Evolutionary conservation across 2,329 filamentous ascomycete genomes (phyloP).

Genomic region (Nothopassalora personata): DNA sequence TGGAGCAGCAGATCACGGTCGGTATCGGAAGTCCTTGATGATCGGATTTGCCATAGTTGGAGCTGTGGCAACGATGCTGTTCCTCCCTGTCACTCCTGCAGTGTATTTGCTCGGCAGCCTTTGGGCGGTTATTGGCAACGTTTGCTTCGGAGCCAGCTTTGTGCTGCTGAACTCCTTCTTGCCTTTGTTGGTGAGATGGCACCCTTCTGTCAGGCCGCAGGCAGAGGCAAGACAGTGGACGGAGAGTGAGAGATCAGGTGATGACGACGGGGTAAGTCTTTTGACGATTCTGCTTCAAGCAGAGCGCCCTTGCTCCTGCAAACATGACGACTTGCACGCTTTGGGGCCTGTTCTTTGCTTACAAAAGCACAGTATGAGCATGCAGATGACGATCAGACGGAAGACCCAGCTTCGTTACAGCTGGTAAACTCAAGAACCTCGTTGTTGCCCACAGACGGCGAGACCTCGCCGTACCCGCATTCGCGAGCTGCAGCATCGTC

Average conservation of each 20-base stretch:
- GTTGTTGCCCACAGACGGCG: conserved; percentile 12
- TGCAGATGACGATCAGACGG: conserved; percentile 4
- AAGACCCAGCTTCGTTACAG: neutral
- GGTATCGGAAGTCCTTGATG: conserved; percentile 80
- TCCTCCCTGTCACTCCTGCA: conserved; percentile 68
- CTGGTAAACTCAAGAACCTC: conserved; percentile 12
- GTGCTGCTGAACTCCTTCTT: conserved; percentile 94
- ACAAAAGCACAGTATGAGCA: neutral
- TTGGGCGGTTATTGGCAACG: conserved; percentile 85
- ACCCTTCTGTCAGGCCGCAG: conserved; percentile 37
- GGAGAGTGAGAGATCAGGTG: neutral
- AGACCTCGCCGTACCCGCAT: conserved; percentile 29
- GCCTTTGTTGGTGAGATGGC: conserved; percentile 81
- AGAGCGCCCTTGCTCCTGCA: neutral
- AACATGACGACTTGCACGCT: neutral
- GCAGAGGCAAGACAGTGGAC: neutral
- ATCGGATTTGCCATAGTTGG: conserved; percentile 80
- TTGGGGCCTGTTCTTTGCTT: neutral
- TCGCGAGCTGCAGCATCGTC: conserved; percentile 45
- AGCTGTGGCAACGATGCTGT: conserved; percentile 78
- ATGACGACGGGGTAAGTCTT: conserved; percentile 16
- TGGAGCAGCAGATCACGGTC: conserved; percentile 87
- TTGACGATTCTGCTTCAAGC: neutral
- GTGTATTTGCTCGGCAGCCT: conserved; percentile 77
- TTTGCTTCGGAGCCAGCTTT: conserved; percentile 89